Conservation (phyloP, 2,329 filamentous ascomycete genomes). For the Malbranchea cinnamomea region DNA sequence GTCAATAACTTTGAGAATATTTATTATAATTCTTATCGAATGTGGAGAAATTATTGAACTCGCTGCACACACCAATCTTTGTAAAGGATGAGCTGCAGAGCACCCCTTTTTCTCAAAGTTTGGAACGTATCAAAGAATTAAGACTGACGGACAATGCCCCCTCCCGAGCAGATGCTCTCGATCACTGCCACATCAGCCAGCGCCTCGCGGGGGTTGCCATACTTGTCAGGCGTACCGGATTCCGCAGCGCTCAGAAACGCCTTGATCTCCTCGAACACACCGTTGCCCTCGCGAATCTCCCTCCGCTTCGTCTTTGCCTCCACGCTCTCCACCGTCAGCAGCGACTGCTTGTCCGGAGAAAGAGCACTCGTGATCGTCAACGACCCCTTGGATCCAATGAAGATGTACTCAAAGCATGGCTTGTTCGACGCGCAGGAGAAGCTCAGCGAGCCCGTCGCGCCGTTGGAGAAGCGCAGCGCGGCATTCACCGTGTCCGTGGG, state of each 20-base stretch:
- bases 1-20: too few relatives aligned
- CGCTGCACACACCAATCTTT: too few relatives aligned
- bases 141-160: slow-evolving; percentile 11
- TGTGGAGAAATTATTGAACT: too few relatives aligned
- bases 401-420: slow-evolving; percentile 32
- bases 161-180: slow-evolving; percentile 21
- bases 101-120: too few relatives aligned
- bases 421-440: slow-evolving; percentile 40
- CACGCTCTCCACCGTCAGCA: slow-evolving; percentile 26
- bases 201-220: slow-evolving; percentile 35
- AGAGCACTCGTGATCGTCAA: slow-evolving; percentile 29
- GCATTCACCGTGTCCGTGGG: slow-evolving; percentile 44
- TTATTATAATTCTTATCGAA: too few relatives aligned
- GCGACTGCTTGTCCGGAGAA: slow-evolving; percentile 15
- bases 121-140: not conserved
- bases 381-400: slow-evolving; percentile 37
- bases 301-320: slow-evolving; percentile 36
- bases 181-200: slow-evolving; percentile 37
- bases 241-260: slow-evolving; percentile 6
- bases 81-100: too few relatives aligned
- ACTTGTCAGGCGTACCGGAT: slow-evolving; percentile 5
- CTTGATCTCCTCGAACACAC: slow-evolving; percentile 22
- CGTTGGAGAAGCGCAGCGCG: slow-evolving; percentile 31
- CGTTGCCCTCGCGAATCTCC: slow-evolving; percentile 34
- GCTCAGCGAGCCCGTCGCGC: slow-evolving; percentile 35